Evolutionary conservation across 306 rosid species (phyloP).

Genomic region (Corylus americana): DNA sequence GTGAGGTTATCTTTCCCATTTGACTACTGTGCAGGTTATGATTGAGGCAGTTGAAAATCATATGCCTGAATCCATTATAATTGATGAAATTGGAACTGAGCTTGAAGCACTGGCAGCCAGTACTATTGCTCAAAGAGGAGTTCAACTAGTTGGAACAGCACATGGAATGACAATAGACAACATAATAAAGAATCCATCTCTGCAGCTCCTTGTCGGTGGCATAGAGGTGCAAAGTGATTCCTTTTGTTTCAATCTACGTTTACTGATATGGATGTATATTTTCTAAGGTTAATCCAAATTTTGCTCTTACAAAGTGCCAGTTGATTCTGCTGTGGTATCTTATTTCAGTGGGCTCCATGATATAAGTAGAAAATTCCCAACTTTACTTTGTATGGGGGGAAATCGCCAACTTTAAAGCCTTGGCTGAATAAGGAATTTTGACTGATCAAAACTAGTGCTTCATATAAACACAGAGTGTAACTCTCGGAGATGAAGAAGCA

Average conservation of each 20-base stretch:
- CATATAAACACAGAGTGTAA: constrained; percentile 76
- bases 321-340: not conserved
- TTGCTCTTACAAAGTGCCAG: not conserved
- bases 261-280: constrained; percentile 12
- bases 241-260: constrained; percentile 24
- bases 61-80: constrained; percentile 93
- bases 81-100: constrained; percentile 98
- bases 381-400: not conserved
- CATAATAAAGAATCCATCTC: constrained; percentile 82
- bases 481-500: constrained; percentile 99
- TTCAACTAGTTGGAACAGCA: constrained; percentile 95
- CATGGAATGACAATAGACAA: constrained; percentile 93
- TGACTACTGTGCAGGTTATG: constrained; percentile 64
- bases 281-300: not conserved
- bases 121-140: constrained; percentile 99
- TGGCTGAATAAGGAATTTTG: constrained; percentile 17
- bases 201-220: constrained; percentile 96
- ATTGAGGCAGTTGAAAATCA: constrained; percentile 99
- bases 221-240: constrained; percentile 66
- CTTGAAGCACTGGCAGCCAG: constrained; percentile 99
- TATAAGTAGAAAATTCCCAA: not conserved
- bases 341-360: not conserved
- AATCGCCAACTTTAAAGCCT: constrained; percentile 17
- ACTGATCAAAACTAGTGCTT: constrained; percentile 17
- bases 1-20: not conserved